Percentiles rank a stretch among this genome's conserved stretches.
Evolutionary conservation across 2,329 filamentous ascomycete species (phyloP).

Genomic region (Phaeosphaeria sp.): DNA sequence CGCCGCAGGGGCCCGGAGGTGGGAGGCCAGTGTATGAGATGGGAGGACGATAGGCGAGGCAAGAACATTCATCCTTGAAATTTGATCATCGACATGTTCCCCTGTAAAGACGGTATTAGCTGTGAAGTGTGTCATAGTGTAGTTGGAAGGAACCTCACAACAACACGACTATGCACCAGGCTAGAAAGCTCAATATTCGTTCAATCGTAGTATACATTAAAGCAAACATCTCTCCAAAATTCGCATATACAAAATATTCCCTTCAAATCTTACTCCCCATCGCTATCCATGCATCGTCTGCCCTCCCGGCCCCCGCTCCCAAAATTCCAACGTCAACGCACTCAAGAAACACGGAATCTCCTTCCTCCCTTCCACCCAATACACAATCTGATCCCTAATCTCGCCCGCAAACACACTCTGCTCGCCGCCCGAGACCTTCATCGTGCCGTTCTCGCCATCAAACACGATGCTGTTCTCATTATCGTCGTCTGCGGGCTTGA

Average conservation of each 20-base stretch:
- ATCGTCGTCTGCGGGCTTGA: conserved; percentile 74
- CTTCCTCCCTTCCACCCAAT: conserved; percentile 93
- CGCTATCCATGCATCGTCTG: conserved; percentile 28
- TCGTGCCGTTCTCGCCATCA: conserved; percentile 91
- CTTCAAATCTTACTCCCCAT: background rate
- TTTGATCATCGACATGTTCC: no score
- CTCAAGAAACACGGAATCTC: conserved; percentile 94
- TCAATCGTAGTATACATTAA: background rate
- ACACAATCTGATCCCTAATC: conserved; percentile 86
- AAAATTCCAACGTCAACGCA: conserved; percentile 91
- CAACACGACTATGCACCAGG: background rate
- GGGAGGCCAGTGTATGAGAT: conserved; percentile 27
- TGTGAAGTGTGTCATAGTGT: no score
- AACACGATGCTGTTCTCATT: conserved; percentile 72
- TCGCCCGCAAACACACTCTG: conserved; percentile 84
- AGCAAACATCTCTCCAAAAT: background rate
- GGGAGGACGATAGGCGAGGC: background rate
- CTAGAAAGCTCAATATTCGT: background rate
- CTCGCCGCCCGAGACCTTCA: conserved; percentile 95
- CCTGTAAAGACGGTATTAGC: no score
- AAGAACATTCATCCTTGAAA: no score
- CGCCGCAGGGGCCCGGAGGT: conserved; percentile 8
- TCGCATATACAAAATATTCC: background rate
- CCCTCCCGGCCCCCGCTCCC: conserved; percentile 65
- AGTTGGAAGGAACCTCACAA: background rate